phyloP scores from a whole-genome alignment of 106 monocot genomes.

The Hemerocallis citrina region DNA sequence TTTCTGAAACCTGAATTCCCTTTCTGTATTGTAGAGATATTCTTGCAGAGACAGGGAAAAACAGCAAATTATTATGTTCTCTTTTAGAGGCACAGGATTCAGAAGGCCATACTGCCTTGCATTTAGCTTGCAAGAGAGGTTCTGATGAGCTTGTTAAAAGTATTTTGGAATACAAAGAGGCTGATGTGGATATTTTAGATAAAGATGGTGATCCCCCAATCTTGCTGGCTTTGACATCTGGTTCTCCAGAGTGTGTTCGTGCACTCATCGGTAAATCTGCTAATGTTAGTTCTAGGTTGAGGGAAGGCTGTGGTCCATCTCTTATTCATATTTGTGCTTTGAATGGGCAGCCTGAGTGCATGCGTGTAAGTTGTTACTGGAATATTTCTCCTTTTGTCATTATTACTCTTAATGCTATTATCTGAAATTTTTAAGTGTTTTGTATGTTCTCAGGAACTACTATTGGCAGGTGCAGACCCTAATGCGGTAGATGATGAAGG shows the following conservation, averaged over 20 bases:
- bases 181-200: slow-evolving; percentile 79
- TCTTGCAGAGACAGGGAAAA: slow-evolving; percentile 53
- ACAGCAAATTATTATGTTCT: slow-evolving; percentile 43
- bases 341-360: slow-evolving; percentile 96
- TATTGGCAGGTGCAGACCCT: slow-evolving; percentile 90
- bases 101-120: slow-evolving; percentile 86
- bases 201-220: slow-evolving; percentile 96
- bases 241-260: slow-evolving; percentile 69
- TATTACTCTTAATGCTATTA: background rate
- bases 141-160: slow-evolving; percentile 71
- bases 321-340: slow-evolving; percentile 89
- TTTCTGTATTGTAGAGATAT: slow-evolving; percentile 42
- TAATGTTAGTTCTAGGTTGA: slow-evolving; percentile 50
- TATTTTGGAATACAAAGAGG: slow-evolving; percentile 73
- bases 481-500: slow-evolving; percentile 95
- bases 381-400: background rate
- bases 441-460: slow-evolving; percentile 54
- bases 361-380: slow-evolving; percentile 46
- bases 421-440: slow-evolving; percentile 4
- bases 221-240: slow-evolving; percentile 83
- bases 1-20: background rate
- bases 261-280: slow-evolving; percentile 73
- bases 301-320: slow-evolving; percentile 66
- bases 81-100: slow-evolving; percentile 81
- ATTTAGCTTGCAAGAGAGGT: slow-evolving; percentile 82